Evolutionary conservation across 345 rosid genomes (phyloP).

Genomic region (Citrus unshiu): DNA sequence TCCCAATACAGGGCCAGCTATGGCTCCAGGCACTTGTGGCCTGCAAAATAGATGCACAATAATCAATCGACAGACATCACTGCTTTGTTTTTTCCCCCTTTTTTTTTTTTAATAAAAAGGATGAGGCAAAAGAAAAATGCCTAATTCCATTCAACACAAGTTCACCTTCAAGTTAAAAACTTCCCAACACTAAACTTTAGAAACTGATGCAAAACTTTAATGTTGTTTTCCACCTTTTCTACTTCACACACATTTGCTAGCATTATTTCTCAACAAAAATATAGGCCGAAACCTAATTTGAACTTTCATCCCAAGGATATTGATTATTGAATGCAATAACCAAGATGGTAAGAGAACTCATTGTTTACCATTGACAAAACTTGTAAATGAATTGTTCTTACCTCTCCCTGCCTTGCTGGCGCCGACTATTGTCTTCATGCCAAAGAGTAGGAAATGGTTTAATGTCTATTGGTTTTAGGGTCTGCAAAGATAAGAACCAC

Average conservation of each 20-base stretch:
- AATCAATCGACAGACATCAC: not conserved
- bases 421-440: constrained; percentile 90
- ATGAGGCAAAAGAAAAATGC: not conserved
- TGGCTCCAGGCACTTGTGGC: constrained; percentile 78
- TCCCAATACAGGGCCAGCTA: constrained; percentile 69
- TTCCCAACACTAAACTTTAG: not conserved
- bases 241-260: not conserved
- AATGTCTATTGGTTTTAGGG: constrained; percentile 60
- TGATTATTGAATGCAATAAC: not conserved
- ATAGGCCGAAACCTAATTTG: not conserved
- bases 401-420: constrained; percentile 85
- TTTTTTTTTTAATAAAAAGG: no score
- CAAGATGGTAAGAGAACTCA: not conserved
- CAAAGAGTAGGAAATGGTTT: constrained; percentile 82
- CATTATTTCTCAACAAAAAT: not conserved
- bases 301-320: not conserved
- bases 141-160: not conserved
- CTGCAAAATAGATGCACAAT: constrained; percentile 35
- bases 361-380: not conserved
- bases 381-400: constrained; percentile 16
- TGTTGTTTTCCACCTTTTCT: not conserved
- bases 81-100: fast-evolving
- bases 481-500: constrained; percentile 41
- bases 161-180: not conserved
- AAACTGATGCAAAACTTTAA: not conserved